Conservation (phyloP, 345 rosid species). For the Murraya paniculata region DNA sequence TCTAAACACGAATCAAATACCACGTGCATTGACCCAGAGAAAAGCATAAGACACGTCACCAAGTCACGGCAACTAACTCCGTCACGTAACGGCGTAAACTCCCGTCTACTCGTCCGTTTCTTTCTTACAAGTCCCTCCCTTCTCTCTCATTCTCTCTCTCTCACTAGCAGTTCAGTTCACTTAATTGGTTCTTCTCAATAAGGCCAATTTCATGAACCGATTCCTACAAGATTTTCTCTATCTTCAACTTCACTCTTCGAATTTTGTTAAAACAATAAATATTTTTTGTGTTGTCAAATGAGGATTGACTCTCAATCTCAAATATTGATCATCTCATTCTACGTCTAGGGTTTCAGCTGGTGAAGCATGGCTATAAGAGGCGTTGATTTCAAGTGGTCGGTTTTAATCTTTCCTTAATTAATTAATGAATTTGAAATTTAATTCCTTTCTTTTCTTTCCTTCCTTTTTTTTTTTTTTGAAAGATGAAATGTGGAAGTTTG, state of each 20-base stretch:
- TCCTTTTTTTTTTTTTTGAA: too few species aligned
- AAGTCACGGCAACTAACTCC: background rate
- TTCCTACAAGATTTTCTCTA: background rate
- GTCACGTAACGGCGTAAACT: background rate
- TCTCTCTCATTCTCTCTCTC: background rate
- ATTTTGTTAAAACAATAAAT: background rate
- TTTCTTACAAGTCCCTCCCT: background rate
- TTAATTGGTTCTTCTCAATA: background rate
- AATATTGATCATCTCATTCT: background rate
- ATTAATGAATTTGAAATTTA: background rate
- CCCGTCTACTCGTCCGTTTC: background rate
- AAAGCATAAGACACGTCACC: background rate
- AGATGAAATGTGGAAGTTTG: slow-evolving; percentile 3
- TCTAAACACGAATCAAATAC: too few species aligned
- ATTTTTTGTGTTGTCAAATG: background rate
- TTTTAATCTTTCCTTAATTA: slow-evolving; percentile 11
- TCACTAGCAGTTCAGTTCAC: background rate
- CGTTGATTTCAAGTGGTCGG: slow-evolving; percentile 94
- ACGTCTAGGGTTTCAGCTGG: slow-evolving; percentile 19
- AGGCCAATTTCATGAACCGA: background rate
- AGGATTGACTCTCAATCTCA: background rate
- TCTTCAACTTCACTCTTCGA: background rate
- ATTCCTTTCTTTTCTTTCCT: too few species aligned
- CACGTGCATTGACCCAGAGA: too few species aligned
- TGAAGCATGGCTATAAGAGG: slow-evolving; percentile 76